Percentiles rank a stretch among this genome's conserved stretches.
Conservation (phyloP, 495 filamentous ascomycete genomes). For the Clavariopsis aquatica region DNA sequence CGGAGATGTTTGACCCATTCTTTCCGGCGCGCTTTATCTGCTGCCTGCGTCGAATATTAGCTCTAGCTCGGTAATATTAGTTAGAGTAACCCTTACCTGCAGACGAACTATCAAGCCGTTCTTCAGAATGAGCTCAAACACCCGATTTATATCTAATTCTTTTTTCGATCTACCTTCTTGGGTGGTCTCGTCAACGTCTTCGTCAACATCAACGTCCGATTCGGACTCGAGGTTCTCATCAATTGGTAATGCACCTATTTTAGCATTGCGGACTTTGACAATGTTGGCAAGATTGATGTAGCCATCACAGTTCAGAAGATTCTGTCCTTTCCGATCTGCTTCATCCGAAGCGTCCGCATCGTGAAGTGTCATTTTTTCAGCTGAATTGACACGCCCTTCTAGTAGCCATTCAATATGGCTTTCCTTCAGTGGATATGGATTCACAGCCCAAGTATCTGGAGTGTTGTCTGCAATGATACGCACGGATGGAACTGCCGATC, state of each 20-base stretch:
- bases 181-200: slow-evolving; percentile 49
- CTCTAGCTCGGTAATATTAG: neutral
- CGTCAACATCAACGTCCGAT: slow-evolving; percentile 49
- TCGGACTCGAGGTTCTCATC: slow-evolving; percentile 53
- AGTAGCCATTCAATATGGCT: slow-evolving; percentile 61
- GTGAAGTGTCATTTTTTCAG: slow-evolving; percentile 53
- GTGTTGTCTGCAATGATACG: slow-evolving; percentile 59
- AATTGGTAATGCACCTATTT: slow-evolving; percentile 52
- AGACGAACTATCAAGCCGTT: slow-evolving; percentile 67
- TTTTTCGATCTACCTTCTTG: slow-evolving; percentile 56
- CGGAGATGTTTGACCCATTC: slow-evolving; percentile 67
- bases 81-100: slow-evolving; percentile 44
- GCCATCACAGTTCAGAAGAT: slow-evolving; percentile 62
- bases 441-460: slow-evolving; percentile 64
- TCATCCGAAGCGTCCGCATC: slow-evolving; percentile 63
- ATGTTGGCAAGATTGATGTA: slow-evolving; percentile 67
- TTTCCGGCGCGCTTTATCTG: slow-evolving; percentile 57
- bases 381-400: slow-evolving; percentile 44
- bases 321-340: slow-evolving; percentile 60
- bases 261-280: slow-evolving; percentile 57
- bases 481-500: slow-evolving; percentile 55
- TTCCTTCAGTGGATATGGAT: slow-evolving; percentile 61
- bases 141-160: slow-evolving; percentile 59
- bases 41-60: slow-evolving; percentile 44
- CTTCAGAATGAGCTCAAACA: slow-evolving; percentile 63